Base-by-base conservation (phyloP, 2,329 filamentous ascomycete species). In the Hortaea sp. region DNA sequence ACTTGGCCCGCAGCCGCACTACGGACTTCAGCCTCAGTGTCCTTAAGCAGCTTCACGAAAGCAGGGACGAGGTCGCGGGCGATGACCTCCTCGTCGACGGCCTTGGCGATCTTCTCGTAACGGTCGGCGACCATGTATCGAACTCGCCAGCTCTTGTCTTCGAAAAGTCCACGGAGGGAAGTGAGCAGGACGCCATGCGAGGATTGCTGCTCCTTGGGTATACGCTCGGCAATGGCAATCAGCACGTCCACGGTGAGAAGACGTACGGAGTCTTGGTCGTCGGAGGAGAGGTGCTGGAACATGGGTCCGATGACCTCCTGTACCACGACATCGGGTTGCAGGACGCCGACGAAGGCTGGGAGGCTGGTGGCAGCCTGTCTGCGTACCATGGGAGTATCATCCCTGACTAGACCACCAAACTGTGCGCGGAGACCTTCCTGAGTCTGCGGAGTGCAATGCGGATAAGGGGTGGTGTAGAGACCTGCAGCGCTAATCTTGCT, bases 101-200 rank as follows among this genome's bases (percentile, higher is more conserved):
- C 92, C 74, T 95, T 97, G 52, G 92, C 92, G 66, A 98, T 94
- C 88, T 97, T 95, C 69, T 98, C 92, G 63, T 95, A 98, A 65
- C 88, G 81, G 68, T 98, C 92, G 42, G 92, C 92, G 59, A 98
- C 92, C 92, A 98, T 98, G 69, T 97, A 98, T 65, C 92, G 81
- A 50, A 98, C 92, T 63, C 92, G 82, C 92, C 92, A 98, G 72
- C 92, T 97, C 79, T 97, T 98, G 68, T 98, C 92, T 62, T 95
- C 92, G 70, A 98, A 97, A 63, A 98, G 70, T 70, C 81, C 94
- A 60, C 92, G 84, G 62, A 98, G 72, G 40, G 90, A 88, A 43
- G 87, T 90, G 61, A 98, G 75, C 48, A 98, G 73, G 47, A 97
- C 88, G 44, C 90, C 92, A 63, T 97, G 90, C 69, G 89, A 95